Evolutionary conservation across 805 yeast species (phyloP), one percentile per base, ranked within the genome.

Genomic region (Zygotorulaspora chibaensis): DNA sequence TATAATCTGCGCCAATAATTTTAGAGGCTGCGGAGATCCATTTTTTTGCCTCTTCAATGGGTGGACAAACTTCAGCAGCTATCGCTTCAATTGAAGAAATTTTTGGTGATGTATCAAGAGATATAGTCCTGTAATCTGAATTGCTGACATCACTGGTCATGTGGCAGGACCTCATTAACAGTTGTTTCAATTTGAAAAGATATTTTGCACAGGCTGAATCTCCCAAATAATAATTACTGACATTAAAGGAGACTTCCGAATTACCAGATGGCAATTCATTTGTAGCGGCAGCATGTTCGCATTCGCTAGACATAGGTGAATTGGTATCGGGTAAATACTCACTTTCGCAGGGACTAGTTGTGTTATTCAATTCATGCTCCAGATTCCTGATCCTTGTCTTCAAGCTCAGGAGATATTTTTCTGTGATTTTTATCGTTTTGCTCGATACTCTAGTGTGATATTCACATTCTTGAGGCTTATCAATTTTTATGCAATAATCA

Each of bases 1-100:
- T 41, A 40, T 54, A 54, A 42, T 54, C 58, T 5, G 56, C 54
- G 16, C 54, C 58, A 38, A 54, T 52, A 10, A 45, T 43, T 25
- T 33, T 38, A 3, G 34, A 38, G 10, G 53, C 54, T 10, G 47
- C 40, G 9, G 42, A 29, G 8, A 54, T 36, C 38, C 54, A 50
- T 23, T 42, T 45, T 29, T 45, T 38, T 16, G 53, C 57, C 10
- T 49, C 47, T 17, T 42, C 33, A n/a, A 45, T 17, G 17, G 48
- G 27, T 10, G 55, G 57, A 23, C 52, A 43, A 13, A 37, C 40
- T 13, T 46, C 48, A 6, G 28, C 42, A 18, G 46, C 43, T 27
- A 47, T 39, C 11, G 16, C 17, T 31, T 43, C 42, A 13, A 47
- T 43, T 18, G 35, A 18, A 5, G 43, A 27, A 25, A 36, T 29